Evolutionary conservation across 352 stramenopile genomes (phyloP).

Genomic region (Peronosclerospora sorghi): DNA sequence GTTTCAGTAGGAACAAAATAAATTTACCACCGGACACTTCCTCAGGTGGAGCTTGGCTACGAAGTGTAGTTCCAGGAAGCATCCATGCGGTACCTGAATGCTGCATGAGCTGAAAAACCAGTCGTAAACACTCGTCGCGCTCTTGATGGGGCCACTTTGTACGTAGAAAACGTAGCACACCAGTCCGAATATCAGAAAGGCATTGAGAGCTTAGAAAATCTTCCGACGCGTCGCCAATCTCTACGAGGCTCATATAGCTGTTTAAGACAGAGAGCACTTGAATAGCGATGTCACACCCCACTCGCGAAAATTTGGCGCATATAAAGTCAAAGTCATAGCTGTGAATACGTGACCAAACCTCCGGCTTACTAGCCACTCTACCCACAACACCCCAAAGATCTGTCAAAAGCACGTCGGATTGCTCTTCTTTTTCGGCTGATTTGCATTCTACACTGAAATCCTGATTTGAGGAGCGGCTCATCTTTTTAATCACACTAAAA

Average conservation of each 20-base stretch:
- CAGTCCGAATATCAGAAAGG: conserved; percentile 44
- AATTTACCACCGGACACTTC: conserved; percentile 65
- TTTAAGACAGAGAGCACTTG: conserved; percentile 44
- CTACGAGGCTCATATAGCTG: conserved; percentile 40
- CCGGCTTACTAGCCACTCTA: conserved; percentile 17
- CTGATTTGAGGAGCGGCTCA: conserved; percentile 17
- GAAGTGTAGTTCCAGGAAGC: conserved; percentile 41
- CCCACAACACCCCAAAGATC: conserved; percentile 43
- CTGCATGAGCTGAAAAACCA: conserved; percentile 53
- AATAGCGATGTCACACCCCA: conserved; percentile 24
- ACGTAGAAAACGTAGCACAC: conserved; percentile 50
- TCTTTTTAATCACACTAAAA: conserved; percentile 40
- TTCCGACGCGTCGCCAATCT: conserved; percentile 24
- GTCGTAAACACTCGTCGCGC: conserved; percentile 45
- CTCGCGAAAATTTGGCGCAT: conserved; percentile 38
- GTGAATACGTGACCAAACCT: conserved; percentile 38
- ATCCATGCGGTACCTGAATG: conserved; percentile 53
- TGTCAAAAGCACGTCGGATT: conserved; percentile 14
- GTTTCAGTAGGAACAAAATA: conserved; percentile 61
- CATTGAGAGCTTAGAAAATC: conserved; percentile 46
- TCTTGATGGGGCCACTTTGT: conserved; percentile 64
- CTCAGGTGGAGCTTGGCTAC: conserved; percentile 29
- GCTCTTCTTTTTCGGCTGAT: conserved; percentile 9
- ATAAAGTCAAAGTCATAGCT: conserved; percentile 59
- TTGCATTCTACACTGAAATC: conserved; percentile 11